Conservation (phyloP, 495 filamentous ascomycete species). For the Recurvomyces mirabilis region DNA sequence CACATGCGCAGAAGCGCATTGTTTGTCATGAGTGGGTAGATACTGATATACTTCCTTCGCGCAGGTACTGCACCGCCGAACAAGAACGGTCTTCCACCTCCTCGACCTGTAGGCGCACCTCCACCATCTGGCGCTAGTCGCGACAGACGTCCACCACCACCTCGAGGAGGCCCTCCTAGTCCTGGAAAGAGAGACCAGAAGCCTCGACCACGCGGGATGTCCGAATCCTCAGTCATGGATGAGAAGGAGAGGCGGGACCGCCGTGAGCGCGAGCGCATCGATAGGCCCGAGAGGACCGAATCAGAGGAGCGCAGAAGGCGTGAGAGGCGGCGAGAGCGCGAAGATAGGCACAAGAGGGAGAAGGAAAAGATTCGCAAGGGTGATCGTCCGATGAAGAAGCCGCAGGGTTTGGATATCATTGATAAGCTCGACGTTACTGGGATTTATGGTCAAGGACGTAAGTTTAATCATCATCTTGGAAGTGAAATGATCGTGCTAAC, state of each 20-base stretch:
- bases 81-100: conserved; percentile 15
- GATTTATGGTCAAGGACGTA: conserved; percentile 90
- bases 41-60: background rate
- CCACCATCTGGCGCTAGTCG: conserved; percentile 18
- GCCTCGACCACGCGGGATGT: conserved; percentile 66
- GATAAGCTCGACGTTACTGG: conserved; percentile 96
- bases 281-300: conserved; percentile 16
- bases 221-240: conserved; percentile 82
- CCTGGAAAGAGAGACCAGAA: conserved; percentile 36
- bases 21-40: background rate
- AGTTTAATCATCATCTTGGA: conserved; percentile 30
- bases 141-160: conserved; percentile 34
- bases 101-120: conserved; percentile 21
- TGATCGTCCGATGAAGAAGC: conserved; percentile 35
- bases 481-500: background rate
- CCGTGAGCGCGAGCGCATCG: conserved; percentile 10
- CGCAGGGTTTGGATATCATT: conserved; percentile 75
- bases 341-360: conserved; percentile 38
- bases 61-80: background rate
- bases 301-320: conserved; percentile 50
- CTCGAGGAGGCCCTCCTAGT: conserved; percentile 29
- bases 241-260: conserved; percentile 28
- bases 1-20: background rate
- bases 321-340: conserved; percentile 61
- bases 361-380: conserved; percentile 47